phyloP scores from a whole-genome alignment of 2,329 filamentous ascomycete species.

The Penicillium hordei region DNA sequence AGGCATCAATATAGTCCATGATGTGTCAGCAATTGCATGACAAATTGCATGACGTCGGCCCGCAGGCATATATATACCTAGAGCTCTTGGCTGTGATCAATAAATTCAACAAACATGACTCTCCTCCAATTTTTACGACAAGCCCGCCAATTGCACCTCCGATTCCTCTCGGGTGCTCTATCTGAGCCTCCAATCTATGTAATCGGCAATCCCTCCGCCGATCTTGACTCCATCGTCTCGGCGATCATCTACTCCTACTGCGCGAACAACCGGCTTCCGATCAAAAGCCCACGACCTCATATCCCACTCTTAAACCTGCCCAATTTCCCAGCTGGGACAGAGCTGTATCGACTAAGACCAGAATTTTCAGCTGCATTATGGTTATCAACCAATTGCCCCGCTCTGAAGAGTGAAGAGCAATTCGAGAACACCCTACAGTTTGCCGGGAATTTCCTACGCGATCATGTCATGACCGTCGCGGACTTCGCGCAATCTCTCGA shows the following conservation, averaged over 20 bases:
- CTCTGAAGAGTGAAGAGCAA: conserved; percentile 17
- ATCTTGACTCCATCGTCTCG: conserved; percentile 64
- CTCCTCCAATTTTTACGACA: conserved; percentile 42
- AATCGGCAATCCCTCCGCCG: conserved; percentile 49
- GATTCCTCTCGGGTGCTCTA: conserved; percentile 26
- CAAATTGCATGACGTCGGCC: conserved; percentile 1
- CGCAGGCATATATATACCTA: too few relatives aligned
- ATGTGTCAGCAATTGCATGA: conserved; percentile 10
- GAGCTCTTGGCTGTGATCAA: background rate
- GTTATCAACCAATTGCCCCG: conserved; percentile 42
- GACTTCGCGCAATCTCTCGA: conserved; percentile 35
- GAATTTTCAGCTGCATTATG: conserved; percentile 59
- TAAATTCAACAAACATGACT: conserved; percentile 16
- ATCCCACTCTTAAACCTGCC: conserved; percentile 61
- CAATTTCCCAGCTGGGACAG: conserved; percentile 43
- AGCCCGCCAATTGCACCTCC: conserved; percentile 31
- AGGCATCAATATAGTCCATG: background rate
- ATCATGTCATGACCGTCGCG: conserved; percentile 43
- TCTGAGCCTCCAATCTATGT: conserved; percentile 40
- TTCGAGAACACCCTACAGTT: conserved; percentile 28
- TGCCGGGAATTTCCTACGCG: conserved; percentile 28
- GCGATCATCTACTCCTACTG: conserved; percentile 63
- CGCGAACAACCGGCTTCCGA: conserved; percentile 45
- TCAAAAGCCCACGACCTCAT: conserved; percentile 45
- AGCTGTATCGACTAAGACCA: conserved; percentile 55